phyloP scores from a whole-genome alignment of 2,329 filamentous ascomycete genomes.

The Paraconiothyrium brasiliense region DNA sequence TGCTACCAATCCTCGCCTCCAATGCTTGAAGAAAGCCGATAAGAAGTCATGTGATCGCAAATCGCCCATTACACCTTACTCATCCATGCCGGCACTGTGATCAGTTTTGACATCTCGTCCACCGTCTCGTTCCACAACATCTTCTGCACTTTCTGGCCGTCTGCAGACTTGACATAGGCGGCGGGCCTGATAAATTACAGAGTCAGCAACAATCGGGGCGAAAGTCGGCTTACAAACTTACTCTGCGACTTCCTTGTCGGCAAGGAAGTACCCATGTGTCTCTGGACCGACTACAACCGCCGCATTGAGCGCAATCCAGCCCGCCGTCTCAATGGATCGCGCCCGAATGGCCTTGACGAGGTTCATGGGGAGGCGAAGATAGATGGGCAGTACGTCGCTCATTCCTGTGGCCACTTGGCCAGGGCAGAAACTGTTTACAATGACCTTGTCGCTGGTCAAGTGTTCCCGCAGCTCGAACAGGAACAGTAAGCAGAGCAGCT shows the following conservation, averaged over 20 bases:
- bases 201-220: conserved; percentile 1
- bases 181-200: conserved; percentile 22
- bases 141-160: conserved; percentile 41
- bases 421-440: conserved; percentile 17
- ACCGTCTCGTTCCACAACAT: conserved; percentile 45
- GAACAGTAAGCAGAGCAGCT: conserved; percentile 17
- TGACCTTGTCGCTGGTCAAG: conserved; percentile 10
- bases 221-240: conserved; percentile 7
- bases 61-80: conserved; percentile 8
- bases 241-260: conserved; percentile 14
- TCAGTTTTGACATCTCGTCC: conserved; percentile 12
- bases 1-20: not conserved
- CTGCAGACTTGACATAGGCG: conserved; percentile 39
- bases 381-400: conserved; percentile 19
- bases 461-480: conserved; percentile 17
- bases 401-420: conserved; percentile 14
- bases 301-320: conserved; percentile 16
- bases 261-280: conserved; percentile 13
- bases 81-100: conserved; percentile 11
- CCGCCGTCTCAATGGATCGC: conserved; percentile 14
- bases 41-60: not conserved
- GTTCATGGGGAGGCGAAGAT: conserved; percentile 16
- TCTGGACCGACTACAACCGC: conserved; percentile 16
- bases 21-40: not conserved
- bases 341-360: conserved; percentile 16